Conservation (phyloP, 2,329 filamentous ascomycete genomes). For the Apiospora aurea region DNA sequence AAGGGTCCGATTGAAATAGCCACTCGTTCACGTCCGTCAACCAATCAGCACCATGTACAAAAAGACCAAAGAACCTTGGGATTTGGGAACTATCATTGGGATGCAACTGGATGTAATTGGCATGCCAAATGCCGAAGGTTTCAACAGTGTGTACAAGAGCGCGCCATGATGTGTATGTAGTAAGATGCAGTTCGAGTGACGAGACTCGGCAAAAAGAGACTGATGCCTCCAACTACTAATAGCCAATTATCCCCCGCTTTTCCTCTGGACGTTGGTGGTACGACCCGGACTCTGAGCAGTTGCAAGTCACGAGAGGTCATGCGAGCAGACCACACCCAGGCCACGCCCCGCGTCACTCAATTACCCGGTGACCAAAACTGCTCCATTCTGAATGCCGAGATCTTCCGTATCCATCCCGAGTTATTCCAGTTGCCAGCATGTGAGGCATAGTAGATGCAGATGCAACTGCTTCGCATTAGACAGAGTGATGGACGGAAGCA, state of each 20-base stretch:
- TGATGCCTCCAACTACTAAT: background rate
- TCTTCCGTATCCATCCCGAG: background rate
- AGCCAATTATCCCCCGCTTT: background rate
- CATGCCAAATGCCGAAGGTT: background rate
- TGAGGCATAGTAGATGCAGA: too few species aligned
- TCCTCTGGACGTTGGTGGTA: background rate
- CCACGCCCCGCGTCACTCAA: background rate
- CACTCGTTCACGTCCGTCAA: background rate
- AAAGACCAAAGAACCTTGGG: background rate
- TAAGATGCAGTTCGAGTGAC: background rate
- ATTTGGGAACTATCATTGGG: background rate
- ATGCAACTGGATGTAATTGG: background rate
- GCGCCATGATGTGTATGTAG: background rate
- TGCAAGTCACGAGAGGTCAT: slow-evolving; percentile 1
- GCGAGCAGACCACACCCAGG: background rate
- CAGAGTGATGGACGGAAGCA: background rate
- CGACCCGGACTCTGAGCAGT: background rate
- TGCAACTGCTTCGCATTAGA: background rate
- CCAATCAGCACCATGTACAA: background rate
- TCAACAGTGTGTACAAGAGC: background rate
- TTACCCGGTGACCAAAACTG: background rate
- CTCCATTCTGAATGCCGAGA: background rate
- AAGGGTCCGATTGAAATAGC: background rate
- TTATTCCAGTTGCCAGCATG: background rate
- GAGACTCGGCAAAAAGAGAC: background rate